Base-by-base conservation (phyloP, 768 basidiomycete genomes). In the Asterophora lycoperdoides region DNA sequence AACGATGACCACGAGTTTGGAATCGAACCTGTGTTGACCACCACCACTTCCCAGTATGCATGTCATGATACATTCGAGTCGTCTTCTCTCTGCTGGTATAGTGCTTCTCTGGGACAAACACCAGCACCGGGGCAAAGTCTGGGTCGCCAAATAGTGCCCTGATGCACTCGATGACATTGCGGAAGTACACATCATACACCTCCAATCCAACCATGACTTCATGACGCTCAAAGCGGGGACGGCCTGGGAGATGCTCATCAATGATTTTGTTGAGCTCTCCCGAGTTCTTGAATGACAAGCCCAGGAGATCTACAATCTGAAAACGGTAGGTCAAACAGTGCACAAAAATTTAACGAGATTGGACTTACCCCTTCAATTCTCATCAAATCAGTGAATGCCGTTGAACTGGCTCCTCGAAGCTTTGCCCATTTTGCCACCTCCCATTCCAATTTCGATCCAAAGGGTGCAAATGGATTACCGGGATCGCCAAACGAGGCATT, bases 41-140 rank as follows among this genome's bases (percentile, higher is more conserved):
- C 78, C 77, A 78, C 78, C 78, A 80, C 38, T 68, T 65, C 0
- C 69, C 73, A 0, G 73, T 78, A 34, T 75, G 63, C 67, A 77
- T 68, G 37, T 78, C 74, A 65, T 76, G 1, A 71, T 20, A 0
- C 62, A 50, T 0, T 49, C 17, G 32, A 7, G 19, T 33, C 6
- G 38, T 3, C 37, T 64, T 14, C 57, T 35, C 47, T 2, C 17
- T 19, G 8, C 64, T 59, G 0, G 46, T 51, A 46, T 72, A 77
- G 40, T 74, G 72, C 2, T 57, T 53, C 46, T 74, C 73, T 1
- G 73, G 74, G 2, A 48, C 53, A 48, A 70, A 60, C 2, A 61
- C 51, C 1, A 76, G 58, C 18, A 67, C 49, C 0, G 30, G 44
- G 0, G 61, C 53, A 53, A 69, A 68, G 19, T 72, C 60, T 0